Base-by-base conservation (phyloP, 73 alveolate genomes). In the Uronychia binucleata region DNA sequence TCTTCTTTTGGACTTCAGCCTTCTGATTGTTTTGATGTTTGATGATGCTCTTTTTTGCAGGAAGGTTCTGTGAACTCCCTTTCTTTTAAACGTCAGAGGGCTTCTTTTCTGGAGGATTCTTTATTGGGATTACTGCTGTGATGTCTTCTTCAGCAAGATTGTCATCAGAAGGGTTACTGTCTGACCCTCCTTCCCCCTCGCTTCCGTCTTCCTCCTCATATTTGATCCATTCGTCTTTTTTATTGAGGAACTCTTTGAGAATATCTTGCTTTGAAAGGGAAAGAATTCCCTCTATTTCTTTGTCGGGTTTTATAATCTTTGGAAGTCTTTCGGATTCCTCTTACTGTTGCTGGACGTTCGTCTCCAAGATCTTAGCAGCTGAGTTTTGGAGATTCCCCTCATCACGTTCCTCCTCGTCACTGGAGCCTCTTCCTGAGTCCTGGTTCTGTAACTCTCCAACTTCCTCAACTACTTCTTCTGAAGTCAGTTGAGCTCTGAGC, bases 81-180 rank as follows among this genome's bases (percentile, higher is more conserved):
- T n/a, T n/a, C n/a, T n/a, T n/a, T n/a, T n/a, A n/a, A n/a, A n/a
- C n/a, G n/a, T n/a, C n/a, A n/a, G n/a, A n/a, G n/a, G n/a, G n/a
- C n/a, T n/a, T n/a, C n/a, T 46, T 11, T 46, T 46, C 67, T 46
- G 67, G 19, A n/a, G n/a, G n/a, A n/a, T 74, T 74, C 28, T 14
- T 26, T 27, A 13, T 74, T 14, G 19, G 26, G 25, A 19, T 19
- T 19, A 74, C 60, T 19, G 14, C 34, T 25, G 25, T 14, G 26
- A 77, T 26, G 11, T 77, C 77, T 28, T 77, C 26, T 13, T 19
- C 13, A 57, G 11, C 84, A n/a, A 77, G 78, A 78, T 80, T 80
- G 46, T 80, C 87, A 31, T 80, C 87, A 1, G 87, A 80, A 46
- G 87, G 87, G 30, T 80, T 78, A 14, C 32, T 11, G 14, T 80